Evolutionary conservation across 495 filamentous ascomycete species (phyloP).

Genomic region (Podospora appendiculata): DNA sequence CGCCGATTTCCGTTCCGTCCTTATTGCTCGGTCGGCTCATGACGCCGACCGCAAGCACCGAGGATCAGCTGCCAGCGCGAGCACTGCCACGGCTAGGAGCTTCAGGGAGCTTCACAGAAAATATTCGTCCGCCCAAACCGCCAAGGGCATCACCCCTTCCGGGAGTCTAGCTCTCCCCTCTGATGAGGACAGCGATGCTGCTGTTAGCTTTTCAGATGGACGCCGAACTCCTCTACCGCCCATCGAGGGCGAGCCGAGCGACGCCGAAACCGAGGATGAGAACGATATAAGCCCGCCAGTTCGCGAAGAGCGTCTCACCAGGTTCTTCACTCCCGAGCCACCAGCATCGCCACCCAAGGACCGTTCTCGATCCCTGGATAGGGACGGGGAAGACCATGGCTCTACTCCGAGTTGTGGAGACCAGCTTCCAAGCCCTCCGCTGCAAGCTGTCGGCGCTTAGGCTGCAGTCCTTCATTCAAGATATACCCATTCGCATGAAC

Average conservation of each 20-base stretch:
- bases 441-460: constrained; percentile 32
- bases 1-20: constrained; percentile 23
- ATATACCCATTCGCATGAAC: no score
- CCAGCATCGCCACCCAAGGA: constrained; percentile 24
- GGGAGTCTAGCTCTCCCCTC: constrained; percentile 33
- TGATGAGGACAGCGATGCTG: constrained; percentile 50
- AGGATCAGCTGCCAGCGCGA: constrained; percentile 46
- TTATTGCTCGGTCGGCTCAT: constrained; percentile 17
- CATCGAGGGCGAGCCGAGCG: constrained; percentile 33
- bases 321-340: constrained; percentile 38
- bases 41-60: constrained; percentile 32
- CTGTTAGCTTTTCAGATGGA: constrained; percentile 48
- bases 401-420: constrained; percentile 16
- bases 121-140: constrained; percentile 37
- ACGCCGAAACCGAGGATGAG: constrained; percentile 3
- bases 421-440: constrained; percentile 26
- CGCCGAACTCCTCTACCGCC: constrained; percentile 45
- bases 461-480: no score
- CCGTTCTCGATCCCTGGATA: constrained; percentile 4
- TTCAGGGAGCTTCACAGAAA: constrained; percentile 47
- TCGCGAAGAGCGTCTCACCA: constrained; percentile 22
- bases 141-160: constrained; percentile 13
- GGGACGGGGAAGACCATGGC: constrained; percentile 5
- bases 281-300: constrained; percentile 12
- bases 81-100: constrained; percentile 48